A percentile compares a stretch with the other conserved stretches of the same genome.
phyloP scores from a whole-genome alignment of 805 yeast genomes.

The Blastobotrys americana region DNA sequence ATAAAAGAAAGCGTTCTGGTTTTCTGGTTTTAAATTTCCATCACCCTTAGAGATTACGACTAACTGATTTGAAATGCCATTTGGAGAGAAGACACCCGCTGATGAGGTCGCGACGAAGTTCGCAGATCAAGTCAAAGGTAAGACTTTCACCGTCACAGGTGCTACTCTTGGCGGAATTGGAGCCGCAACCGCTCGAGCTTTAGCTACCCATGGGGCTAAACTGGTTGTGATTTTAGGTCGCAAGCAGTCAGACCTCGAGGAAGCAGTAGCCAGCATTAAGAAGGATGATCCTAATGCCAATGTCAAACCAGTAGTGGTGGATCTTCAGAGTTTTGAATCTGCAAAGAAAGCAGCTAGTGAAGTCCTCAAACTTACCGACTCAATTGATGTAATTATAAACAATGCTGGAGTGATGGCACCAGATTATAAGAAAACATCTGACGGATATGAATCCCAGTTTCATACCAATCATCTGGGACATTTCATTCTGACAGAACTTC shows the following conservation, averaged over 20 bases:
- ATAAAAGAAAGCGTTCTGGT: no score
- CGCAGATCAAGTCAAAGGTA: no score
- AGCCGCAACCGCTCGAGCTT: conserved; percentile 11
- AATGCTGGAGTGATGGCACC: conserved; percentile 80
- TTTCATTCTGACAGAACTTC: conserved; percentile 51
- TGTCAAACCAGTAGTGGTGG: conserved; percentile 9
- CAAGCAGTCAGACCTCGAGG: conserved; percentile 4
- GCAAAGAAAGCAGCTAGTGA: background rate
- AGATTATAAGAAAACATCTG: conserved; percentile 55
- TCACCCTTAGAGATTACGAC: no score
- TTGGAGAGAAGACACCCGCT: no score
- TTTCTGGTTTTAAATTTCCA: no score
- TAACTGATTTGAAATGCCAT: no score
- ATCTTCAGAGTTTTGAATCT: conserved; percentile 8
- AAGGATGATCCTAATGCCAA: conserved; percentile 9
- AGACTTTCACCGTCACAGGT: conserved; percentile 11
- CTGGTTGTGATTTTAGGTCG: conserved; percentile 11
- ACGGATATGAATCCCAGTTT: conserved; percentile 69
- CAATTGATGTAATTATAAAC: conserved; percentile 57
- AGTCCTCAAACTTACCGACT: background rate
- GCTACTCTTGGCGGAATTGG: conserved; percentile 15
- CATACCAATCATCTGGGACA: conserved; percentile 76
- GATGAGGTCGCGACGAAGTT: no score
- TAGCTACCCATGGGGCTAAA: conserved; percentile 7
- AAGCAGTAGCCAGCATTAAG: conserved; percentile 5